Evolutionary conservation across 306 rosid genomes (phyloP).

Genomic region (Spatholobus suberectus): DNA sequence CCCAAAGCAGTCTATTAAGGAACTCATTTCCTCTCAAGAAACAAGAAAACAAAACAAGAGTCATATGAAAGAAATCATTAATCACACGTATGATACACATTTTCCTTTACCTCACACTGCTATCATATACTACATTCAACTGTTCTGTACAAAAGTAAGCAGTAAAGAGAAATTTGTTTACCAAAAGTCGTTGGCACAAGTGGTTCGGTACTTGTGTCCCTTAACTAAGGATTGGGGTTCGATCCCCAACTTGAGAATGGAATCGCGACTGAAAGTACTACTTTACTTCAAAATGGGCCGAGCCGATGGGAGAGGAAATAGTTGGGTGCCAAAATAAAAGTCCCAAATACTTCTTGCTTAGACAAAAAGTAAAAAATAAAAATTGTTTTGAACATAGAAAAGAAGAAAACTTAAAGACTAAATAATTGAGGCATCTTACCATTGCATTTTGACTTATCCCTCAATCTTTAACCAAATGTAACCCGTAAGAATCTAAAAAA

Average conservation of each 20-base stretch:
- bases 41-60: background rate
- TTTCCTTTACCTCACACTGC: constrained; percentile 4
- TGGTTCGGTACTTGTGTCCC: too few species aligned
- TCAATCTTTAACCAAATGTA: constrained; percentile 10
- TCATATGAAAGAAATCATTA: background rate
- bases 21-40: background rate
- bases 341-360: too few species aligned
- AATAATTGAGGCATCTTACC: constrained; percentile 20
- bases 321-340: too few species aligned
- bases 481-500: constrained; percentile 1
- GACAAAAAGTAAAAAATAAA: too few species aligned
- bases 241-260: too few species aligned
- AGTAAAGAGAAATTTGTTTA: constrained; percentile 17
- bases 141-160: background rate
- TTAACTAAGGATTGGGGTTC: too few species aligned
- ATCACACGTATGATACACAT: background rate
- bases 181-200: too few species aligned
- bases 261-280: too few species aligned
- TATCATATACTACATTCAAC: background rate
- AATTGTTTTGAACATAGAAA: background rate
- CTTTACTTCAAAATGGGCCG: too few species aligned
- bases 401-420: background rate
- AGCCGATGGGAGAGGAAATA: too few species aligned
- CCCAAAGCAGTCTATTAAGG: background rate
- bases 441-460: constrained; percentile 21